These are phyloP conservation scores for Colletotrichum navitas DNA, from an alignment of 2,329 filamentous ascomycete species.

Conservation along the genomic window DNA sequence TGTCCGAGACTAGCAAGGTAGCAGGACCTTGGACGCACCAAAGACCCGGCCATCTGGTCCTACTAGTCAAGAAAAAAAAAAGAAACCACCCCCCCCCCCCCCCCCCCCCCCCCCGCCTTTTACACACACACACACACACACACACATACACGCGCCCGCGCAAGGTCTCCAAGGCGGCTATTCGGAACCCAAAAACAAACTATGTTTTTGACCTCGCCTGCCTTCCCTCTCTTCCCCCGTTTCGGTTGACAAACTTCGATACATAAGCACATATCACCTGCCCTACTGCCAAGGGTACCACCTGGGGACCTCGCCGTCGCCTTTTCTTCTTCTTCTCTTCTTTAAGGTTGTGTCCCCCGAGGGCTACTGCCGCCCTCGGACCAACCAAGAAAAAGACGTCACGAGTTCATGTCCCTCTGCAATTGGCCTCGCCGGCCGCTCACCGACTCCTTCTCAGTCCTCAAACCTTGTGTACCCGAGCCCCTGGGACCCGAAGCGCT, in stretches of 20 bases:
- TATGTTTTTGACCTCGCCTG: neutral
- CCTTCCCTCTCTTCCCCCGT: neutral
- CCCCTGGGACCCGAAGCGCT: neutral
- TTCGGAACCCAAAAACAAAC: neutral
- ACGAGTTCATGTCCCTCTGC: neutral
- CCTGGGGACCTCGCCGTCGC: neutral
- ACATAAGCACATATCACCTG: neutral
- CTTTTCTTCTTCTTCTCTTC: too few species aligned
- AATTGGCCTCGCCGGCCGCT: neutral
- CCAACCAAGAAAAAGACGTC: neutral
- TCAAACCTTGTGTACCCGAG: neutral
- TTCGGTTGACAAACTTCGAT: neutral
- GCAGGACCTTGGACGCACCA: neutral
- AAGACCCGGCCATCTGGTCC: neutral
- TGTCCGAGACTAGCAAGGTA: slow-evolving; percentile 1
- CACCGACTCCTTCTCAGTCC: neutral
- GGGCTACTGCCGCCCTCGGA: neutral
- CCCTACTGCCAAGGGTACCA: neutral
- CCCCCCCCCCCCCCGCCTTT: too few species aligned
- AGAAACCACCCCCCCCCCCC: too few species aligned
- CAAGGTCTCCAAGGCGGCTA: neutral
- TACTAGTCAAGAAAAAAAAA: neutral
- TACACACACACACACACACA: neutral
- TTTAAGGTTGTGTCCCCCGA: neutral
- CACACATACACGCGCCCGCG: neutral